These are phyloP conservation scores for Kluyveromyces starmeri DNA, from an alignment of 805 yeast species.

Conservation along the genomic window DNA sequence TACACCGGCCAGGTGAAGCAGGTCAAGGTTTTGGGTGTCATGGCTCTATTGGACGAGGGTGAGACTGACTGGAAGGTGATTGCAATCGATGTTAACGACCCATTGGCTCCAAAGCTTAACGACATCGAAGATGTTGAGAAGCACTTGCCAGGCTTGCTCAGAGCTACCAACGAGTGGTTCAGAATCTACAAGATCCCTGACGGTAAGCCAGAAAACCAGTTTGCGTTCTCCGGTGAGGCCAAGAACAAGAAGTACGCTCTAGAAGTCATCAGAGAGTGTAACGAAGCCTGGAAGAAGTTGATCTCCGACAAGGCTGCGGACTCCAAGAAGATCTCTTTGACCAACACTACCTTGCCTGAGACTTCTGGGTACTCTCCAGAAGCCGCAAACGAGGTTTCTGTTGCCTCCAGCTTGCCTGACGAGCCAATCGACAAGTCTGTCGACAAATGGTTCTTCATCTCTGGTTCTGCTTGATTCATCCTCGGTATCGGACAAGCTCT, in stretches of 20 bases:
- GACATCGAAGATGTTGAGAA: slow-evolving; percentile 88
- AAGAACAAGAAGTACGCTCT: slow-evolving; percentile 80
- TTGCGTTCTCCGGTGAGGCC: slow-evolving; percentile 94
- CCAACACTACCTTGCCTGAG: slow-evolving; percentile 61
- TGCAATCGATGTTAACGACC: slow-evolving; percentile 81
- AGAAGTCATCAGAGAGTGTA: slow-evolving; percentile 73
- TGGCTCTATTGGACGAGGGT: slow-evolving; percentile 91
- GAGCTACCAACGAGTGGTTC: slow-evolving; percentile 97
- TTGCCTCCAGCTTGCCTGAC: slow-evolving; percentile 63
- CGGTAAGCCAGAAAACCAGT: slow-evolving; percentile 93
- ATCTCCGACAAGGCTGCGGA: slow-evolving; percentile 53
- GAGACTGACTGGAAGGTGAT: slow-evolving; percentile 90
- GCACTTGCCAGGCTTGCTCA: slow-evolving; percentile 84
- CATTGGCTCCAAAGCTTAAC: slow-evolving; percentile 75
- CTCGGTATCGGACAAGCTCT: no score
- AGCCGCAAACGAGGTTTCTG: slow-evolving; percentile 48
- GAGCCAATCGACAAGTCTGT: slow-evolving; percentile 94
- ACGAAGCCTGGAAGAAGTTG: slow-evolving; percentile 75
- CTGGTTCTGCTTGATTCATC: slow-evolving; percentile 50
- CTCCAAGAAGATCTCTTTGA: slow-evolving; percentile 59
- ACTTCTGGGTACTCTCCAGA: slow-evolving; percentile 46
- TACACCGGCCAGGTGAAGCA: slow-evolving; percentile 69
- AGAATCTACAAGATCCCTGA: slow-evolving; percentile 96
- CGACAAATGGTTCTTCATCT: slow-evolving; percentile 98
- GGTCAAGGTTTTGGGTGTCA: slow-evolving; percentile 87